Percentiles rank a stretch among this genome's conserved stretches.
Conservation (phyloP, 148 eudicot genomes). For the Camellia granthamiana region DNA sequence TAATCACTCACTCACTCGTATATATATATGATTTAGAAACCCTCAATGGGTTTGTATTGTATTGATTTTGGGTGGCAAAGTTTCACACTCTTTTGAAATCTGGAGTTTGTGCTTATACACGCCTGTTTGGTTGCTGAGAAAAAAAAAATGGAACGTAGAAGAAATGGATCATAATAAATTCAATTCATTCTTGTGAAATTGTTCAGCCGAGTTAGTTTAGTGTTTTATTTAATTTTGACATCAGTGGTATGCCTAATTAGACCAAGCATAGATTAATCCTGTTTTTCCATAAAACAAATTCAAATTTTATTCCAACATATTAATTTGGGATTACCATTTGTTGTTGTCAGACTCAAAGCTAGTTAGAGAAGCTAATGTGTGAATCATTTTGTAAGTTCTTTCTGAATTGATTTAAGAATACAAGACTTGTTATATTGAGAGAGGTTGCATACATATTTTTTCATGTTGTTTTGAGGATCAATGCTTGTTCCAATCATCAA, state of each 20-base stretch:
- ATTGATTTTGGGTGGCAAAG: neutral
- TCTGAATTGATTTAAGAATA: too few species aligned
- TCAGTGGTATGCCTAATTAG: too few species aligned
- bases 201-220: neutral
- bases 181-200: neutral
- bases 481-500: neutral
- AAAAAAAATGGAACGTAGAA: neutral
- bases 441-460: neutral
- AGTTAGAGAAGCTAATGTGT: too few species aligned
- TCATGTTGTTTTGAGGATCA: neutral
- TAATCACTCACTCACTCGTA: too few species aligned
- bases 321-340: too few species aligned
- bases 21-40: too few species aligned
- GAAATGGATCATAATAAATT: neutral
- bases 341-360: too few species aligned
- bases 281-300: too few species aligned
- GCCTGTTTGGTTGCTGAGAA: neutral
- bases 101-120: neutral
- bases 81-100: neutral
- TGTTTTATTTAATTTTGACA: neutral
- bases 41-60: too few species aligned
- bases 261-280: too few species aligned
- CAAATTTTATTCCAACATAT: too few species aligned
- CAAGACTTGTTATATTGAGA: neutral
- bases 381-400: too few species aligned